Base-by-base conservation (phyloP, 176 grass and related monocot species). In the Bromus sterilis region DNA sequence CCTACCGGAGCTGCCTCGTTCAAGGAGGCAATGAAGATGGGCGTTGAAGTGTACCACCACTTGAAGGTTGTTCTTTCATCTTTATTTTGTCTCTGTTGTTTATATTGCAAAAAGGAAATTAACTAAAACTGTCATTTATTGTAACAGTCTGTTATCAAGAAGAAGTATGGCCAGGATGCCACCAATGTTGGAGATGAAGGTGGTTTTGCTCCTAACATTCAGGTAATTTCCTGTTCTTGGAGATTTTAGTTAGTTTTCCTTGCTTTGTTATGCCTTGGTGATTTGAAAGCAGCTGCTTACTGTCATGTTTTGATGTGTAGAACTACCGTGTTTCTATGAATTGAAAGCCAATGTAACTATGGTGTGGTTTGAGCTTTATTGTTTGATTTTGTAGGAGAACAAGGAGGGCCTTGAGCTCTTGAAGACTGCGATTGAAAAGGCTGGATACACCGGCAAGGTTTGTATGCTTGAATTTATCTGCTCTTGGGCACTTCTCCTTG, bases 1-100 rank as follows among this genome's bases (percentile, higher is more conserved):
- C 92, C 95, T 28, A 89, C 89, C 78, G 92, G 95, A 28, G 95
- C 95, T 14, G 78, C 90, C 20, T 93, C 86, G 12, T 98, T 98
- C 90, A 98, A 94, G 75, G 95, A 98, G 78, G 95, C 95, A 51
- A 98, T 94, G 95, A 93, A 98, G 86, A 98, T 98, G 95, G 95
- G 95, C 62, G 95, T 94, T 35, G 95, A 98, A 89, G 95, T 98
- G 29, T 98, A 98, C 65, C 92, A 98, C 85, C 78, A 93, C 78
- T 80, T 98, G 70, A 98, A 98, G 90, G 95, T 98, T 28, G 75
- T 55, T 37, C 5, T 56, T 63, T 32, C 12, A 14, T 35, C 29
- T 18, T 35, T 25, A 30, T 66, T 33, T 33, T 82, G 4, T 3
- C 9, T 40, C 21, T 2, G 18, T 76, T 37, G 2, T 9, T 73